These are phyloP conservation scores for Naegleria gruberi DNA, from an alignment of 208 protist species.

Conservation along the genomic window DNA sequence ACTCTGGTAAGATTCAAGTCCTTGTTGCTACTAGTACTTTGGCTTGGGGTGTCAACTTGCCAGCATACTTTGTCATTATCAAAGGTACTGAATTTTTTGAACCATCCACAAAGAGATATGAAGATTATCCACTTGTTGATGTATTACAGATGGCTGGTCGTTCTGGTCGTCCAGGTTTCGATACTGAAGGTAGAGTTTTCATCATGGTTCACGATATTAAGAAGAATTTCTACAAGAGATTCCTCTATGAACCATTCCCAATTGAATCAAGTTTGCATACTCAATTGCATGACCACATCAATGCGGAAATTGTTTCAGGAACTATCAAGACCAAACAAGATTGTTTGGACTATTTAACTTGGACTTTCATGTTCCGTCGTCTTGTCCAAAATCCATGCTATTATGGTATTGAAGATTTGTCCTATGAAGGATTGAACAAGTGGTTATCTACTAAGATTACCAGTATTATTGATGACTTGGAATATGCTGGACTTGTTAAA, in stretches of 20 bases:
- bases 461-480: not conserved
- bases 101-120: conserved; percentile 86
- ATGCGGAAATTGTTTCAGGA: conserved; percentile 93
- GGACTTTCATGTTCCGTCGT: conserved; percentile 97
- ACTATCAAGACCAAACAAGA: conserved; percentile 86
- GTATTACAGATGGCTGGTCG: conserved; percentile 99
- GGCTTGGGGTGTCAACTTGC: conserved; percentile 99
- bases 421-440: conserved; percentile 50
- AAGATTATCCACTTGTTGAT: conserved; percentile 98
- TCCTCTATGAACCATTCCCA: conserved; percentile 98
- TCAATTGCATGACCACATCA: conserved; percentile 94
- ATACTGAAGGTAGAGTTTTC: conserved; percentile 85
- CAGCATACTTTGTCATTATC: conserved; percentile 98
- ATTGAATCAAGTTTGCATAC: conserved; percentile 92
- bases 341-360: conserved; percentile 96
- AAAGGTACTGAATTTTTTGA: conserved; percentile 99
- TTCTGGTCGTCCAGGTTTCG: conserved; percentile 93
- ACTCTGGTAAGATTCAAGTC: conserved; percentile 84
- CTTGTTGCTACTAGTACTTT: conserved; percentile 97
- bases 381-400: conserved; percentile 94
- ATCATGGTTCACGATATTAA: conserved; percentile 94
- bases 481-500: conserved; percentile 21
- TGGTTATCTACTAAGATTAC: not conserved
- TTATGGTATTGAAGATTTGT: conserved; percentile 89
- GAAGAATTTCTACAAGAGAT: conserved; percentile 99